Evolutionary conservation across 2,329 filamentous ascomycete genomes (phyloP), one percentile per base, ranked within the genome.

Genomic region (Hymenoscyphus linearis): DNA sequence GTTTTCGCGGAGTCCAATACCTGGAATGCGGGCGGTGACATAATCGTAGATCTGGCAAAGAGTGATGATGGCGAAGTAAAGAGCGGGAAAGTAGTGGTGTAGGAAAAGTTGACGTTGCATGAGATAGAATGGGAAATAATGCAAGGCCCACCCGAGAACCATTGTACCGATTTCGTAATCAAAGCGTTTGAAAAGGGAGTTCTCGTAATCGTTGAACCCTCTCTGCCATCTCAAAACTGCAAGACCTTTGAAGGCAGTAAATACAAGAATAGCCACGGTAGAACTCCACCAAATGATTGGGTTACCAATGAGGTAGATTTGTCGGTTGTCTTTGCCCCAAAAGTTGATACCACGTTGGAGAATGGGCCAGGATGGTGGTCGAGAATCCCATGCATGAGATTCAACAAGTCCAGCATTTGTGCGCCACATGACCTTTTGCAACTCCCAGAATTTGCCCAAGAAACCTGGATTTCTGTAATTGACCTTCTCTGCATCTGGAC

Each of bases 21-120:
- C 78, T 53, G 82, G 79, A 67, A 96, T 81, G 55, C 95, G 88
- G 67, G 86, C 87, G 62, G 89, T 89, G 60, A 85, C 74, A 72
- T 92, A 97, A 76, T 99, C 95, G 76, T 91, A 93, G 56, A 90
- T 83, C 76, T 98, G 93, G 75, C 88, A 95, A 60, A 97, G 82
- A 9, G 90, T 87, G 67, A 98, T 87, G 70, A 99, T 86, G 65
- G 90, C 92, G 74, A 99, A 99, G 79, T 96, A 96, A 14, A 99
- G 84, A 2, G 95, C 95, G 0, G 95, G 95, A 77, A 99, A 95
- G 76, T 99, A 99, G 78, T 99, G 95, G 76, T 99, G 95, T 64
- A 99, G 81, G 83, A 99, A 99, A 37, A 99, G 86, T 77, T 99
- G 95, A 69, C 95, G 92, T 74, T 95, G 87, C 95, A 99, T 98